These are phyloP conservation scores for Gossypium davidsonii DNA, from an alignment of 441 rosid genomes.

Conservation along the genomic window DNA sequence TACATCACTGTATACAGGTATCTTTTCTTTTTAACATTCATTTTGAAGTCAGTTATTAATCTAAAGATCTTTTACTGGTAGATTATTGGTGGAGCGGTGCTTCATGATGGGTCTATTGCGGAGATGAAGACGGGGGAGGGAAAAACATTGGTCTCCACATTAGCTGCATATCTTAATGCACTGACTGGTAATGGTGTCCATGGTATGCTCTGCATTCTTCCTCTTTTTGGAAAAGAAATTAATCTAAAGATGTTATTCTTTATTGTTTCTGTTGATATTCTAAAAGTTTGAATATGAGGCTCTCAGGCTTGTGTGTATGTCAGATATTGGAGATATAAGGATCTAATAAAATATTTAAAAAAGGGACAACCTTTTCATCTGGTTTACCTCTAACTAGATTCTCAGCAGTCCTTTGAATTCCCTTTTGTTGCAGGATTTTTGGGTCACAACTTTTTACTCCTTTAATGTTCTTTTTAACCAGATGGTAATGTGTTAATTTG, in stretches of 20 bases:
- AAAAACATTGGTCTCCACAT: constrained; percentile 85
- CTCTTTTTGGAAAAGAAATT: background rate
- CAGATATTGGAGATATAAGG: constrained; percentile 5
- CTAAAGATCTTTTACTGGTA: constrained; percentile 25
- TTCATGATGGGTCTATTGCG: constrained; percentile 93
- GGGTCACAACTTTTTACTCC: background rate
- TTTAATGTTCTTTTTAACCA: background rate
- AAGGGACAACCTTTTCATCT: constrained; percentile 5
- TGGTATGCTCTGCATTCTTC: constrained; percentile 43
- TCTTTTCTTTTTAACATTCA: background rate
- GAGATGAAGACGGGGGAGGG: constrained; percentile 99
- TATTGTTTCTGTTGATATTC: constrained; percentile 9
- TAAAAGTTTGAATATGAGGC: background rate
- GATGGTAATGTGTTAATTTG: background rate
- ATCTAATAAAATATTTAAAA: background rate
- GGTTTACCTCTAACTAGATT: constrained; percentile 8
- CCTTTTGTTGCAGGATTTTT: background rate
- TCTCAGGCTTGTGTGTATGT: background rate
- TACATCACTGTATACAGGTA: background rate
- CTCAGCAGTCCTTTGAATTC: background rate
- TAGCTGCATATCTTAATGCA: constrained; percentile 94
- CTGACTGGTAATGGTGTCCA: constrained; percentile 89
- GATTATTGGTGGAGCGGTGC: constrained; percentile 96
- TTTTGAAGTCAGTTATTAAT: constrained; percentile 12
- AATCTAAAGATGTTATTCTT: constrained; percentile 5